Evolutionary conservation across 768 basidiomycete genomes (phyloP), one percentile per base, ranked within the genome.

Genomic region (Russula vinacea): DNA sequence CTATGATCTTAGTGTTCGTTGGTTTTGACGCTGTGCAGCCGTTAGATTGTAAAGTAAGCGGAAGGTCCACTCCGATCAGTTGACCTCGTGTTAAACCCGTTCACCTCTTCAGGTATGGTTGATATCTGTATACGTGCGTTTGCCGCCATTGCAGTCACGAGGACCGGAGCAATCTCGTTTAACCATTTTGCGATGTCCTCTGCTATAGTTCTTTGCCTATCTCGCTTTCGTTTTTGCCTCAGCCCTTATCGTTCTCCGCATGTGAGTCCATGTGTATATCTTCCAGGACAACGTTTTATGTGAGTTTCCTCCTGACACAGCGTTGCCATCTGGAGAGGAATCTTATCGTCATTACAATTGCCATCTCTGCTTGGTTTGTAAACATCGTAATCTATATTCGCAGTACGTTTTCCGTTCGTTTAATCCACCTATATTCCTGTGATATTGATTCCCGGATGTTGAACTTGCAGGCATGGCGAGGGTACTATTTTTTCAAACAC

Each of bases 191-290:
- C n/a, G n/a, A n/a, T n/a, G n/a, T n/a, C n/a, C 19, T 10, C 42
- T 35, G 5, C 3, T 14, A 7, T 24, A 66, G 65, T 24, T 64
- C 19, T 65, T 64, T 45, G 65, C 62, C 1, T 66, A 66, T 58
- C n/a, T 29, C 32, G 62, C 65, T 8, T 66, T 66, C 37, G 45
- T 66, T n/a, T 66, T 58, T 19, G 65, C 65, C 6, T 58, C 65
- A 1, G 62, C 56, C 37, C 65, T 66, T 14, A 58, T 66, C 16
- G 45, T 66, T 24, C 57, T 66, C n/a, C 65, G 65, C 19, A 55
- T 66, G 65, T 66, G 33, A 49, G 65, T 55, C 19, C 51, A 16
- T 44, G 19, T 29, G 51, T 51, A 14, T 26, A 24, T 35, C 19
- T 10, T 24, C 14, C 13, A 6, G 2, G n/a, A 32, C 13, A 10